A percentile compares a stretch with the other conserved stretches of the same genome.
phyloP scores from a whole-genome alignment of 2,329 filamentous ascomycete genomes.

The Microdochium paspali region DNA sequence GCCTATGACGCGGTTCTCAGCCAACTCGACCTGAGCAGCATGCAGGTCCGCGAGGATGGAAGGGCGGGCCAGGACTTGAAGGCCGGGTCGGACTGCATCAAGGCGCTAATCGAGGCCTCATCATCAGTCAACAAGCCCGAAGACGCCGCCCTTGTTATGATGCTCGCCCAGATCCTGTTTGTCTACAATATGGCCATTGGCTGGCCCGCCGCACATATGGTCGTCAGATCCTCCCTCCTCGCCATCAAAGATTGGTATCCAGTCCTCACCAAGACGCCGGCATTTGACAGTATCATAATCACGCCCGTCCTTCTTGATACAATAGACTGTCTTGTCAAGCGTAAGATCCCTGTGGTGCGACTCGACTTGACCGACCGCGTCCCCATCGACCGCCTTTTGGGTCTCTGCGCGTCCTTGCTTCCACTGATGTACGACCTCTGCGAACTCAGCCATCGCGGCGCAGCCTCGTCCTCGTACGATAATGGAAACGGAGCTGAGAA shows the following conservation, averaged over 20 bases:
- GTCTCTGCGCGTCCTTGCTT: slow-evolving; percentile 17
- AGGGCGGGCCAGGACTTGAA: slow-evolving; percentile 1
- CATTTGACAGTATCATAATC: slow-evolving; percentile 17
- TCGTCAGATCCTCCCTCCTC: slow-evolving; percentile 17
- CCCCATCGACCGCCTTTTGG: slow-evolving; percentile 18
- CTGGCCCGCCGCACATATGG: slow-evolving; percentile 12
- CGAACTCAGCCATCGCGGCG: slow-evolving; percentile 12
- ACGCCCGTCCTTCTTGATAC: slow-evolving; percentile 20
- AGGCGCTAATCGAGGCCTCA: slow-evolving; percentile 1
- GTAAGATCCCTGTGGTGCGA: slow-evolving; percentile 19
- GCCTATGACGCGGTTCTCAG: slow-evolving; percentile 3
- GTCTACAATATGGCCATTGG: slow-evolving; percentile 14
- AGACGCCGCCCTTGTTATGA: slow-evolving; percentile 4
- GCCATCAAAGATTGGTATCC: slow-evolving; percentile 17
- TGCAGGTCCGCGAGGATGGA: neutral
- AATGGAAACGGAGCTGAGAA: neutral
- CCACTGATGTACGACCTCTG: slow-evolving; percentile 21
- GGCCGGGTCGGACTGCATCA: slow-evolving; percentile 1
- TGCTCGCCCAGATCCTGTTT: slow-evolving; percentile 5
- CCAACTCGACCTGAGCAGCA: slow-evolving; percentile 2
- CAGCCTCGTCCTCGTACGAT: slow-evolving; percentile 4
- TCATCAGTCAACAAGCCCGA: slow-evolving; percentile 1
- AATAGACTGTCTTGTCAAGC: slow-evolving; percentile 16
- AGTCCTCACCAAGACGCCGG: slow-evolving; percentile 10
- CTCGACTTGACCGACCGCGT: slow-evolving; percentile 8